Conservation (phyloP, 495 filamentous ascomycete species). For the Xanthoparmelia taractica region DNA sequence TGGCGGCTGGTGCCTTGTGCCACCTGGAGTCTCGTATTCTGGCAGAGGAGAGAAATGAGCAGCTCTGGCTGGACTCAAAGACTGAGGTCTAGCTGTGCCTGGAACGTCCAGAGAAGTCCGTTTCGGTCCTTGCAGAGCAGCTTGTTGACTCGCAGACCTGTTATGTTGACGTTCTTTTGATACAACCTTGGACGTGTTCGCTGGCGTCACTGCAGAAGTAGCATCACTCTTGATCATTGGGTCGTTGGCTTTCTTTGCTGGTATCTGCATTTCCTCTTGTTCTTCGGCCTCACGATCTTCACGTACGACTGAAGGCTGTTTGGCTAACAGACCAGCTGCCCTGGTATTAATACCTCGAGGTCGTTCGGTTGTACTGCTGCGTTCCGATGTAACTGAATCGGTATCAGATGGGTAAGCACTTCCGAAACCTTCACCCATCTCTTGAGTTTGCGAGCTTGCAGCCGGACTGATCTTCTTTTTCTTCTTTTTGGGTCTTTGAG, state of each 20-base stretch:
- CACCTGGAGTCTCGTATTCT: constrained; percentile 42
- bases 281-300: constrained; percentile 52
- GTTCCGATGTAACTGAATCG: constrained; percentile 28
- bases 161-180: constrained; percentile 21
- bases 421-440: constrained; percentile 18
- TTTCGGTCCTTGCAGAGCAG: constrained; percentile 15
- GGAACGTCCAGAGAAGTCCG: constrained; percentile 23
- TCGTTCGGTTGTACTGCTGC: constrained; percentile 23
- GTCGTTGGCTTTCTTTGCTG: constrained; percentile 16
- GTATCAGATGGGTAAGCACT: constrained; percentile 27
- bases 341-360: constrained; percentile 23
- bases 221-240: constrained; percentile 7
- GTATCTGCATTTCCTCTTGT: constrained; percentile 26
- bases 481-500: constrained; percentile 24
- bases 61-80: constrained; percentile 57
- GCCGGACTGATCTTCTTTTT: constrained; percentile 24
- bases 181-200: constrained; percentile 20
- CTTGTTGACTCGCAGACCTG: constrained; percentile 26
- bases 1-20: constrained; percentile 63
- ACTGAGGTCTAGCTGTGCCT: constrained; percentile 32
- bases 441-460: constrained; percentile 1
- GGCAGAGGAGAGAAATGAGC: constrained; percentile 63
- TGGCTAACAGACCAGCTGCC: constrained; percentile 30
- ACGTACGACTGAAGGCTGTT: constrained; percentile 55
- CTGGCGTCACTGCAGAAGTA: constrained; percentile 11